A percentile compares a stretch with the other conserved stretches of the same genome.
Conservation (phyloP, 352 stramenopile species). For the Globisporangium yorkense region DNA sequence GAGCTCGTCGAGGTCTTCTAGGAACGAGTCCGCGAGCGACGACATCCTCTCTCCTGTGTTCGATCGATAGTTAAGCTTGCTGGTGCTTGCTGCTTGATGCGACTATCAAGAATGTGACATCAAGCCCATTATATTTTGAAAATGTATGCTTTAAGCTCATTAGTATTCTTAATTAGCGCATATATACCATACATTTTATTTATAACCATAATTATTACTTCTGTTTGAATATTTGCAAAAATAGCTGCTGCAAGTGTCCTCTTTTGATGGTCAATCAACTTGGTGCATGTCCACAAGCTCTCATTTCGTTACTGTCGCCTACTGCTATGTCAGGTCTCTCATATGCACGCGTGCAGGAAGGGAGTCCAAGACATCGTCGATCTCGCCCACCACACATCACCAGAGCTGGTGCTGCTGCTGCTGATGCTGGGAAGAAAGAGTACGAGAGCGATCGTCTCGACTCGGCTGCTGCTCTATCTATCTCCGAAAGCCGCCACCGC, state of each 20-base stretch:
- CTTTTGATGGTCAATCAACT: neutral
- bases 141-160: too few species aligned
- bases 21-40: constrained; percentile 84
- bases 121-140: too few species aligned
- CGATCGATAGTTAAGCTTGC: constrained; percentile 1
- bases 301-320: neutral
- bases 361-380: too few species aligned
- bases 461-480: neutral
- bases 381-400: neutral
- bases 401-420: neutral
- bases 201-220: too few species aligned
- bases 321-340: too few species aligned
- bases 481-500: constrained; percentile 4
- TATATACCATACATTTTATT: too few species aligned
- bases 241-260: too few species aligned
- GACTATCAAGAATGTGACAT: too few species aligned
- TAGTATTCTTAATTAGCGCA: too few species aligned
- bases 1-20: constrained; percentile 87
- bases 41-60: constrained; percentile 31
- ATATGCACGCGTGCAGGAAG: too few species aligned
- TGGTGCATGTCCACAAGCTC: too few species aligned
- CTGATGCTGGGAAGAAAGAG: neutral
- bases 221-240: too few species aligned
- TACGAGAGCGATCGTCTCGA: neutral
- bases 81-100: neutral